Conservation (phyloP, 768 basidiomycete genomes). For the Collybia sp. region DNA sequence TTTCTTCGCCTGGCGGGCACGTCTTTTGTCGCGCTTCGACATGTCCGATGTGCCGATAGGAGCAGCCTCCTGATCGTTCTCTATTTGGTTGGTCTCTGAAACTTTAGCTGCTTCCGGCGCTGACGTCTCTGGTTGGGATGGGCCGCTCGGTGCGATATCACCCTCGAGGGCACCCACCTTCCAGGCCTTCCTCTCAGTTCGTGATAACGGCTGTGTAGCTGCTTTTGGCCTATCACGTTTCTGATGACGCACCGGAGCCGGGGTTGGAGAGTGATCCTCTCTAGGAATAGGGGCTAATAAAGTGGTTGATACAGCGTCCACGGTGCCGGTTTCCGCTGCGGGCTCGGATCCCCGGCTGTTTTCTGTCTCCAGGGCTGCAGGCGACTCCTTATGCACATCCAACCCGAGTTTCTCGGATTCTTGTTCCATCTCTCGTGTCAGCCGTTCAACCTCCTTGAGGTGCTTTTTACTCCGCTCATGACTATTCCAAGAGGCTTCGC, state of each 20-base stretch:
- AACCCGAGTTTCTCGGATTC: slow-evolving; percentile 70
- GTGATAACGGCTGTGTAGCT: slow-evolving; percentile 7
- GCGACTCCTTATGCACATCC: slow-evolving; percentile 17
- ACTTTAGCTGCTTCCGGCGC: slow-evolving; percentile 1
- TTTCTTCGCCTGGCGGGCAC: slow-evolving; percentile 75
- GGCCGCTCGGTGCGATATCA: background rate
- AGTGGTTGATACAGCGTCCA: slow-evolving; percentile 1
- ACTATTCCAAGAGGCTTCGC: slow-evolving; percentile 92
- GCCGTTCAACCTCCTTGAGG: slow-evolving; percentile 74
- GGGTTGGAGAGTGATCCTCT: background rate
- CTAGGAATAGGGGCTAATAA: slow-evolving; percentile 4
- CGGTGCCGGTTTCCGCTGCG: background rate
- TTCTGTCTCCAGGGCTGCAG: slow-evolving; percentile 6
- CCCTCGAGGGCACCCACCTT: background rate
- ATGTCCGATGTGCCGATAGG: slow-evolving; percentile 13
- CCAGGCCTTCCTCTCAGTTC: slow-evolving; percentile 11
- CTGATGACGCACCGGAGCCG: slow-evolving; percentile 3
- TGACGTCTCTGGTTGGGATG: background rate
- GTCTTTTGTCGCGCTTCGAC: slow-evolving; percentile 79
- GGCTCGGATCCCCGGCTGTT: slow-evolving; percentile 5
- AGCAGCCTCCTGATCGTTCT: background rate
- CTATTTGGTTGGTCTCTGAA: slow-evolving; percentile 6
- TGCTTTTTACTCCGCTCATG: slow-evolving; percentile 97
- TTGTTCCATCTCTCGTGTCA: slow-evolving; percentile 71
- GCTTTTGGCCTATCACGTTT: slow-evolving; percentile 1